Conservation (phyloP, 495 filamentous ascomycete genomes). For the Neurospora intermedia region DNA sequence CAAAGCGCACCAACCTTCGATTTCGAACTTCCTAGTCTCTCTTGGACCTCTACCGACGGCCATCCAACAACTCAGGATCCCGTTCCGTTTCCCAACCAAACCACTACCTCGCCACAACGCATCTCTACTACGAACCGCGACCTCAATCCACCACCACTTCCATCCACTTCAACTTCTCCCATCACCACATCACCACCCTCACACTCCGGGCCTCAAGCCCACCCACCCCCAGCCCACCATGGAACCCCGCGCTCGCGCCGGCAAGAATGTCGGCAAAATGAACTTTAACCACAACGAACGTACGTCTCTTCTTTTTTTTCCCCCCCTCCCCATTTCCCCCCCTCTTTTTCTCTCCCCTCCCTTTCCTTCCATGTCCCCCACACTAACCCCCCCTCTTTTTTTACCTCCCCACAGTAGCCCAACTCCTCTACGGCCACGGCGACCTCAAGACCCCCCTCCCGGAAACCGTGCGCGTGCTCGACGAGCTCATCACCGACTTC, state of each 20-base stretch:
- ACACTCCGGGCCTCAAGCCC: background rate
- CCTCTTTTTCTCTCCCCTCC: background rate
- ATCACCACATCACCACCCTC: background rate
- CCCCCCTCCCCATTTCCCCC: background rate
- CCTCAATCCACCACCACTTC: background rate
- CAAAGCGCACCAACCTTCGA: background rate
- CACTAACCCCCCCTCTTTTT: too few species aligned
- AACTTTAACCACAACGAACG: conserved; percentile 71
- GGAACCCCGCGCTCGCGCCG: conserved; percentile 66
- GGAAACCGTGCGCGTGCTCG: conserved; percentile 74
- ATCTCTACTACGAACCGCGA: background rate
- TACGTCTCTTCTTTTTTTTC: conserved; percentile 31
- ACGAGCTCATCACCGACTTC: conserved; percentile 91
- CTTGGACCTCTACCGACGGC: too few species aligned
- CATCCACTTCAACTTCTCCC: background rate
- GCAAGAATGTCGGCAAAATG: conserved; percentile 79
- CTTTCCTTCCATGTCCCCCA: background rate
- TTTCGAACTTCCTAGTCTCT: too few species aligned
- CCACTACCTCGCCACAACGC: background rate
- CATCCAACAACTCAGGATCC: background rate
- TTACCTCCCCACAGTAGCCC: conserved; percentile 48
- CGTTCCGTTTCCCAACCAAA: background rate
- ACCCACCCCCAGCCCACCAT: conserved; percentile 22
- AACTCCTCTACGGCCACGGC: conserved; percentile 80
- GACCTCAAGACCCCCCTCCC: conserved; percentile 62